Conservation (phyloP, 2,329 filamentous ascomycete species). For the Aspergillus arachidicola region DNA sequence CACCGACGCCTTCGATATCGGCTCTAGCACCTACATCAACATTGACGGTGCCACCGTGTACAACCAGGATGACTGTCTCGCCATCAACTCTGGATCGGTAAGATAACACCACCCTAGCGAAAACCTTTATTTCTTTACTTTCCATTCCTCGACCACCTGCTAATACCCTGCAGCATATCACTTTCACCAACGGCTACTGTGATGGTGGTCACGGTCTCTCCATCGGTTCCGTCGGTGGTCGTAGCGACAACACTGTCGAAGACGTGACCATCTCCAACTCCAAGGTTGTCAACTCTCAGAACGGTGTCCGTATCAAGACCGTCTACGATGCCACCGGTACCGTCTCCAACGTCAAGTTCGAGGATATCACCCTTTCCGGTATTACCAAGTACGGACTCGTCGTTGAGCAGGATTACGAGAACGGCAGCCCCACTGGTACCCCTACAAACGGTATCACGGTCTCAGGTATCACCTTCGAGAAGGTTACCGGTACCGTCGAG, state of each 20-base stretch:
- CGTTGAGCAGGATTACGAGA: constrained; percentile 58
- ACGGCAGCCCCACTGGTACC: constrained; percentile 44
- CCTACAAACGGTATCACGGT: constrained; percentile 44
- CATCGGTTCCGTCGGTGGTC: constrained; percentile 47
- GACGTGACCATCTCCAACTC: constrained; percentile 54
- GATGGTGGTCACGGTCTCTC: constrained; percentile 38
- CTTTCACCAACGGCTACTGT: constrained; percentile 50
- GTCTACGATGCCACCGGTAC: constrained; percentile 55
- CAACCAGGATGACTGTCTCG: constrained; percentile 66
- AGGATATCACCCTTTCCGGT: constrained; percentile 52
- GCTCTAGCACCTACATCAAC: constrained; percentile 51
- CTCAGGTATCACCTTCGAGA: constrained; percentile 37
- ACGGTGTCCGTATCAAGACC: constrained; percentile 49
- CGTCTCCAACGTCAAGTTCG: constrained; percentile 56
- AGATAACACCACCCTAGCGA: background rate
- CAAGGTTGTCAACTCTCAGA: constrained; percentile 47
- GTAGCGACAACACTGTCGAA: constrained; percentile 56
- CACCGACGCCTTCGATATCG: constrained; percentile 63
- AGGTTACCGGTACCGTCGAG: constrained; percentile 37
- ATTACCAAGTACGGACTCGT: constrained; percentile 56
- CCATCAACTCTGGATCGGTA: constrained; percentile 55
- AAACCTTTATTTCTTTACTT: background rate
- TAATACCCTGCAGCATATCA: constrained; percentile 41
- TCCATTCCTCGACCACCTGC: background rate
- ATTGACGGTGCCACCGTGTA: constrained; percentile 58